Conservation (phyloP, 169 alveolate species). For the Cardiosporidium cionae region DNA sequence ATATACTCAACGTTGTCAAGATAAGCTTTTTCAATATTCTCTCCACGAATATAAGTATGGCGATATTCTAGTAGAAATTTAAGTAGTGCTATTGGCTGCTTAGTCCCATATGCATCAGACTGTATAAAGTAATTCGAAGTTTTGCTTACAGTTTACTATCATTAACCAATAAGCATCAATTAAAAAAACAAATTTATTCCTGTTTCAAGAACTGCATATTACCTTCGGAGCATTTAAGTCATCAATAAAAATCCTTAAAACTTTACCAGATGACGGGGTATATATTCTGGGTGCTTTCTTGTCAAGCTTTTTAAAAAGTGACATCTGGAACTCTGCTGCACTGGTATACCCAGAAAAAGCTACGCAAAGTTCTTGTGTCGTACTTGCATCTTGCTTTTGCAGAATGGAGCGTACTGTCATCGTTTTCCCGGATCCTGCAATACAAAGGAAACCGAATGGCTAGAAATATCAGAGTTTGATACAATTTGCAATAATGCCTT, state of each 20-base stretch:
- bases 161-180: neutral
- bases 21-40: conserved; percentile 61
- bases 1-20: conserved; percentile 74
- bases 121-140: neutral
- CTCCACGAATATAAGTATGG: conserved; percentile 67
- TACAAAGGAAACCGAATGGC: no score
- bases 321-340: conserved; percentile 68
- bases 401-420: conserved; percentile 64
- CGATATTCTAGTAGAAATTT: conserved; percentile 80
- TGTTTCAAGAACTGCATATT: neutral
- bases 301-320: conserved; percentile 78
- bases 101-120: conserved; percentile 84
- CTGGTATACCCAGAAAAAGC: conserved; percentile 85
- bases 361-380: conserved; percentile 62
- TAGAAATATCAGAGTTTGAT: no score
- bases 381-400: conserved; percentile 51
- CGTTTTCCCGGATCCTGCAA: conserved; percentile 77
- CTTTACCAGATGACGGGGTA: conserved; percentile 83
- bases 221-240: conserved; percentile 84
- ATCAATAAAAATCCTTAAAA: conserved; percentile 79
- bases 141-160: neutral
- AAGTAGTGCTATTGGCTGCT: conserved; percentile 87
- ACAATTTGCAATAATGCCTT: no score
- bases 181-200: no score
- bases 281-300: conserved; percentile 79